These are phyloP conservation scores for Tulasnella sp. DNA, from an alignment of 768 basidiomycete genomes.

Conservation along the genomic window DNA sequence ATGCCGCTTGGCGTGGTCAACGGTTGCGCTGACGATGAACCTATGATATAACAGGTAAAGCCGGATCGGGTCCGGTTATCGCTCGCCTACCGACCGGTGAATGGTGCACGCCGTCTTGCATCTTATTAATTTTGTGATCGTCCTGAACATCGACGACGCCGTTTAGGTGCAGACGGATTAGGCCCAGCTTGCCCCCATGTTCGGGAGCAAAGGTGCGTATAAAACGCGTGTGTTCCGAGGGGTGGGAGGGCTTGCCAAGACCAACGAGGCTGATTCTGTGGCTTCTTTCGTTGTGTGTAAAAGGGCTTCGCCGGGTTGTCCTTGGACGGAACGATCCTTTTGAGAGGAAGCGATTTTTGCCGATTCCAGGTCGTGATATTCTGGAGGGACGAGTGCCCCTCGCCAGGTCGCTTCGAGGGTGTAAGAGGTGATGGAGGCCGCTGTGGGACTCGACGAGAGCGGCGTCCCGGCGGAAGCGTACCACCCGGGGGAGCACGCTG, in stretches of 20 bases:
- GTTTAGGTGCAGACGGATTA: slow-evolving; percentile 86
- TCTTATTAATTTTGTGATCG: slow-evolving; percentile 95
- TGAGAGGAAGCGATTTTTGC: slow-evolving; percentile 92
- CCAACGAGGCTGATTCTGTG: not conserved
- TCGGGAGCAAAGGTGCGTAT: slow-evolving; percentile 82
- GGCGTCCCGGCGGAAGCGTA: slow-evolving; percentile 79
- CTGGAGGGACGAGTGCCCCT: slow-evolving; percentile 91
- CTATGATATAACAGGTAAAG: slow-evolving; percentile 95
- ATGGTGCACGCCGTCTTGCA: slow-evolving; percentile 96
- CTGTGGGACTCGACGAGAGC: slow-evolving; percentile 76
- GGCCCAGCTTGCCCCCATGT: slow-evolving; percentile 97
- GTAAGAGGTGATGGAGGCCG: slow-evolving; percentile 90
- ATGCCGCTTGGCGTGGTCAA: not conserved
- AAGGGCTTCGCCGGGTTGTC: slow-evolving; percentile 92
- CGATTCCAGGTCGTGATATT: slow-evolving; percentile 86
- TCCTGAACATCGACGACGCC: slow-evolving; percentile 95
- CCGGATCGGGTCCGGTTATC: slow-evolving; percentile 90
- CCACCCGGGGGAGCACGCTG: slow-evolving; percentile 56
- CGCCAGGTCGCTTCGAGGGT: slow-evolving; percentile 94
- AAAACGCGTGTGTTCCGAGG: too few species aligned
- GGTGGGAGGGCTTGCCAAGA: not conserved
- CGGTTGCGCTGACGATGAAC: slow-evolving; percentile 52
- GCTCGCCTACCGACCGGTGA: slow-evolving; percentile 92
- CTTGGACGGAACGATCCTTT: slow-evolving; percentile 91
- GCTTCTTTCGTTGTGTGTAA: not conserved